A percentile compares a stretch with the other conserved stretches of the same genome.
Conservation (phyloP, 2,329 filamentous ascomycete genomes). For the Penicillium olsonii region DNA sequence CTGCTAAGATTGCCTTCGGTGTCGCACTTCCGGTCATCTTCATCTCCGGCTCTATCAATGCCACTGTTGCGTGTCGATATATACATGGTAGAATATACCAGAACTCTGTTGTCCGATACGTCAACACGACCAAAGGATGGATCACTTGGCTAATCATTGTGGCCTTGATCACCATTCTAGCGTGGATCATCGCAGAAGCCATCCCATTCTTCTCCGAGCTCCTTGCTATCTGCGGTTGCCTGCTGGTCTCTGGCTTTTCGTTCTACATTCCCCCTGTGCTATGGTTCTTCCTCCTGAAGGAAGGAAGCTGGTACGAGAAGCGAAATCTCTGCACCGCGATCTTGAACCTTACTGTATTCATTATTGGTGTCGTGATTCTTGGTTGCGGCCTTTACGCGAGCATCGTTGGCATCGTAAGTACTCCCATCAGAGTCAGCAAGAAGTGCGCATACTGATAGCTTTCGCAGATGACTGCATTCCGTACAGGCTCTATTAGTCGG, state of each 20-base stretch:
- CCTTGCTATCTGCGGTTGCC: neutral
- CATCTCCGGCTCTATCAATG: constrained; percentile 20
- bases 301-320: constrained; percentile 5
- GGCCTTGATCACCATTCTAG: neutral
- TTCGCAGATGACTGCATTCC: constrained; percentile 2
- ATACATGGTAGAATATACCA: constrained; percentile 18
- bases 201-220: constrained; percentile 2
- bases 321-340: constrained; percentile 1
- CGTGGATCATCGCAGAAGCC: constrained; percentile 1
- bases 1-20: constrained; percentile 5
- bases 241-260: constrained; percentile 1
- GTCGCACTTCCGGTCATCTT: constrained; percentile 13
- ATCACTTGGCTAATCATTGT: constrained; percentile 9
- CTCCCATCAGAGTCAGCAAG: neutral
- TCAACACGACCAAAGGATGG: constrained; percentile 20
- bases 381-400: constrained; percentile 8
- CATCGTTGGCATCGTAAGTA: constrained; percentile 4
- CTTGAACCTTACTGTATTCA: constrained; percentile 4
- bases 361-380: constrained; percentile 4
- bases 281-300: neutral
- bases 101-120: constrained; percentile 10
- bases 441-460: neutral
- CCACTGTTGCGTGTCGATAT: constrained; percentile 17
- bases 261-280: neutral
- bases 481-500: constrained; percentile 1